phyloP scores from a whole-genome alignment of 371 early-diverging fungal genomes.

The Mucor velutinosus region DNA sequence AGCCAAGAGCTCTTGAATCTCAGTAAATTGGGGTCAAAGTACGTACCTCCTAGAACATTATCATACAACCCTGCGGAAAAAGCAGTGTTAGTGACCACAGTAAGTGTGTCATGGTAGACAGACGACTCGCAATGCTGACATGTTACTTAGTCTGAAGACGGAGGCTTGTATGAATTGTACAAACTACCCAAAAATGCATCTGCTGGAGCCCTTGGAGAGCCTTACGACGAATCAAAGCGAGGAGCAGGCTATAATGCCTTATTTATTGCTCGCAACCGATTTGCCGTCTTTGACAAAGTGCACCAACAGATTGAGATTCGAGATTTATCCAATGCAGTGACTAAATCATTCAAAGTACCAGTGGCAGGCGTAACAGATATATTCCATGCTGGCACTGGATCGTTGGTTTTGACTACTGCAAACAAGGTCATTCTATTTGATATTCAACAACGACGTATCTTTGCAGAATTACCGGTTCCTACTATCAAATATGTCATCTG shows the following conservation, averaged over 20 bases:
- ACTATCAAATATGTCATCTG: not conserved
- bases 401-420: not conserved
- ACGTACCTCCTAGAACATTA: slow-evolving; percentile 70
- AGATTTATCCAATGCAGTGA: slow-evolving; percentile 57
- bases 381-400: not conserved
- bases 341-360: not conserved
- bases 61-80: slow-evolving; percentile 95
- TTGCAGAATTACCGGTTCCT: not conserved
- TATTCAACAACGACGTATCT: not conserved
- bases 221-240: slow-evolving; percentile 67
- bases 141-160: slow-evolving; percentile 60
- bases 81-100: slow-evolving; percentile 67
- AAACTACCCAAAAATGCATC: slow-evolving; percentile 69
- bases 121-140: not conserved
- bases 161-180: slow-evolving; percentile 88
- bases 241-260: slow-evolving; percentile 78
- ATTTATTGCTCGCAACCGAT: not conserved
- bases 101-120: not conserved
- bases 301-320: not conserved
- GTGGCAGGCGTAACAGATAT: not conserved
- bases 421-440: not conserved
- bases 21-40: slow-evolving; percentile 66
- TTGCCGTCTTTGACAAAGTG: not conserved
- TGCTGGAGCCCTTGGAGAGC: slow-evolving; percentile 57
- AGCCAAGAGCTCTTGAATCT: slow-evolving; percentile 71